Evolutionary conservation across 345 rosid genomes (phyloP).

Genomic region (Camelina hispida): DNA sequence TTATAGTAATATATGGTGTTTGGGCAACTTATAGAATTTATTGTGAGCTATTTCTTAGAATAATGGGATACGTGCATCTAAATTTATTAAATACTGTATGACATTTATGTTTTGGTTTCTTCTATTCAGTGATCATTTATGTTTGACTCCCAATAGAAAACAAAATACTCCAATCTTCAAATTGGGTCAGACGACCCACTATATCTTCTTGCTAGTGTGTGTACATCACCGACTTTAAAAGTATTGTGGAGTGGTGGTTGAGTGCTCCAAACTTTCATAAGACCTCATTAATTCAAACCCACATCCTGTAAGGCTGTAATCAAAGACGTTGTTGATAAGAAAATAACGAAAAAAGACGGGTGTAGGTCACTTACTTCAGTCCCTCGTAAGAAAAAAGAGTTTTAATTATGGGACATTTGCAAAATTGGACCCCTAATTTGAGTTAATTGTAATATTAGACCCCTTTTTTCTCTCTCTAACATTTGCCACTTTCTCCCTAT

Average conservation of each 20-base stretch:
- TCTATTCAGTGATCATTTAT: background rate
- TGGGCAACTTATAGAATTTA: background rate
- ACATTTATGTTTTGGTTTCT: conserved; percentile 16
- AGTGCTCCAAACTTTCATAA: background rate
- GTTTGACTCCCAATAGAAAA: conserved; percentile 13
- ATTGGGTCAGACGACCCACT: conserved; percentile 23
- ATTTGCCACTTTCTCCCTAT: too few species aligned
- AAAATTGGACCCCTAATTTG: too few species aligned
- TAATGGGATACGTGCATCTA: background rate
- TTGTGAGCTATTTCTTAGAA: background rate
- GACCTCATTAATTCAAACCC: background rate
- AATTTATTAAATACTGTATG: background rate
- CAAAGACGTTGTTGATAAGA: background rate
- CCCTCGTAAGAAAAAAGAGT: conserved; percentile 19
- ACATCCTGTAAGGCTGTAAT: background rate
- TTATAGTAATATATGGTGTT: background rate
- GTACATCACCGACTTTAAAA: conserved; percentile 21
- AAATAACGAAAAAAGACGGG: background rate
- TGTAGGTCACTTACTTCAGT: conserved; percentile 23
- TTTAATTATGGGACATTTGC: too few species aligned
- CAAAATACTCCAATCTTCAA: conserved; percentile 6
- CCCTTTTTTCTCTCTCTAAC: too few species aligned
- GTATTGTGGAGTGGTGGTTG: conserved; percentile 9
- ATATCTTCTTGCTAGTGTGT: conserved; percentile 11
- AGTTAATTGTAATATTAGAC: too few species aligned